Evolutionary conservation across 192 early-diverging fungal genomes (phyloP).

Genomic region (Coemansia interrupta): DNA sequence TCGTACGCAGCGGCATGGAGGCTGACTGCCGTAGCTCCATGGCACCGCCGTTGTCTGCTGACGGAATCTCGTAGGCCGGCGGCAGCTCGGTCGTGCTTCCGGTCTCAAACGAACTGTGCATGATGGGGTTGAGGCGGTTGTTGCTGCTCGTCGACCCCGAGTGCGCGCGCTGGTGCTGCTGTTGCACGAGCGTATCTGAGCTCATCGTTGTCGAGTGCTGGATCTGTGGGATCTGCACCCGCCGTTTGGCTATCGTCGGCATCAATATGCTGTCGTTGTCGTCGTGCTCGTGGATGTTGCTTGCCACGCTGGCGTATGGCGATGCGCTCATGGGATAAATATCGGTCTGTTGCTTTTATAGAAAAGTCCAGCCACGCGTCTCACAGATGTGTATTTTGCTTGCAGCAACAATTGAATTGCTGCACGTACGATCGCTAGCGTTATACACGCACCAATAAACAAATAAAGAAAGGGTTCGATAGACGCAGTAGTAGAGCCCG

Average conservation of each 20-base stretch:
- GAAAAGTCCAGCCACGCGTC: neutral
- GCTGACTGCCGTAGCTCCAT: slow-evolving; percentile 16
- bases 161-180: slow-evolving; percentile 10
- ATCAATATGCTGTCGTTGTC: slow-evolving; percentile 13
- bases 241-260: slow-evolving; percentile 25
- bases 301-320: slow-evolving; percentile 4
- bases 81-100: slow-evolving; percentile 15
- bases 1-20: slow-evolving; percentile 10
- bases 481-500: too few species aligned
- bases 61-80: slow-evolving; percentile 30
- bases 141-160: neutral
- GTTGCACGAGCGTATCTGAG: slow-evolving; percentile 15
- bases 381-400: too few species aligned
- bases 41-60: slow-evolving; percentile 35
- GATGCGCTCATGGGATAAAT: slow-evolving; percentile 12
- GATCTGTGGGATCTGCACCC: slow-evolving; percentile 44
- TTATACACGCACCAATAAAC: too few species aligned
- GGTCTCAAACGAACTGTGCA: neutral
- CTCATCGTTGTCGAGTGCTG: slow-evolving; percentile 32
- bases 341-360: neutral
- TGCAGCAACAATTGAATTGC: too few species aligned
- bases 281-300: slow-evolving; percentile 18
- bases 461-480: too few species aligned
- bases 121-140: neutral
- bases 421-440: too few species aligned